Base-by-base conservation (phyloP, 352 stramenopile species). In the Phytophthora tubulina region DNA sequence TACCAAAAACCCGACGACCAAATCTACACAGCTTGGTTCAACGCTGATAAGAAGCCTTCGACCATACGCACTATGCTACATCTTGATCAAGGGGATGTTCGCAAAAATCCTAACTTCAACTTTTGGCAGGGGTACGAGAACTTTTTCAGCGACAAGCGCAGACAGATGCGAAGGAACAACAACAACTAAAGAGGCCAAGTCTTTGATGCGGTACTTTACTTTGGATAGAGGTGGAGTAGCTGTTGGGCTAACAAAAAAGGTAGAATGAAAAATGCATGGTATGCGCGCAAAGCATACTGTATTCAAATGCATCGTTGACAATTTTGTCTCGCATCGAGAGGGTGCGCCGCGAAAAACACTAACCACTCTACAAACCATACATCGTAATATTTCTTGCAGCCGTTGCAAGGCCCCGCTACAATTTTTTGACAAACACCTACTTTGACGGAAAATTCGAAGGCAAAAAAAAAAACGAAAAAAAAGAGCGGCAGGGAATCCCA, bases 351-450 rank as follows among this genome's bases (percentile, higher is more conserved):
- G n/a, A n/a, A n/a, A n/a, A n/a, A n/a, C n/a, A n/a, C n/a, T n/a
- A n/a, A n/a, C n/a, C n/a, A n/a, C n/a, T n/a, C n/a, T n/a, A 48
- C 21, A 72, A 66, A 33, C 49, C 1, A 15, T 62, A 55, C 11
- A 62, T 70, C 7, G 68, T 71, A 11, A 68, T 72, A 56, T 65
- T 69, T 45, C 33, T 76, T 1, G 48, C 46, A 10, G 69, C 69
- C 10, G 53, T 76, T 14, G 50, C 63, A 17, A 38, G n/a, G 55
- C n/a, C 57, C 69, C 5, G 58, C 6, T 69, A 65, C 38, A 27
- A 63, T 48, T 61, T 54, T n/a, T n/a, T n/a, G n/a, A 32, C 46
- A 64, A 52, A 56, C 9, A 42, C 52, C 2, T 27, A 55, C 7
- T 72, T 64, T 52, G 50, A 76, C 39, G 54, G 68, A 8, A 76